These are phyloP conservation scores for Paraphoma chrysanthemicola DNA, from an alignment of 2,329 filamentous ascomycete species.

Conservation along the genomic window DNA sequence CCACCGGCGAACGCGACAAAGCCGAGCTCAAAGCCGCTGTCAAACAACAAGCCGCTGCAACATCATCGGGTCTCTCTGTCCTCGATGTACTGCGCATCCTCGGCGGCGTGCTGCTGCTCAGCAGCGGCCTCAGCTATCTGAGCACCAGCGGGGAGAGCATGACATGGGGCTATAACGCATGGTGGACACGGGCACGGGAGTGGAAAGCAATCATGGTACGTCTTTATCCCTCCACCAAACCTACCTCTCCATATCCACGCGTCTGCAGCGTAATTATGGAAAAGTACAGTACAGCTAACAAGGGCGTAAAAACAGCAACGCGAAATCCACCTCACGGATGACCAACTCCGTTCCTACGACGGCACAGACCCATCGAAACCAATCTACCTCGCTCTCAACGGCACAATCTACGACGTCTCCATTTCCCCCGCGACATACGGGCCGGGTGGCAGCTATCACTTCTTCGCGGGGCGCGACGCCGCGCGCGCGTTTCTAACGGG, in stretches of 20 bases:
- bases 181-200: constrained; percentile 46
- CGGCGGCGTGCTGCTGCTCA: constrained; percentile 70
- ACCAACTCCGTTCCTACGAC: constrained; percentile 76
- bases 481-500: constrained; percentile 89
- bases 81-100: constrained; percentile 75
- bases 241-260: too few relatives aligned
- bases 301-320: constrained; percentile 52
- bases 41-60: constrained; percentile 28
- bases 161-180: constrained; percentile 49
- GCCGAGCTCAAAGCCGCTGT: constrained; percentile 32
- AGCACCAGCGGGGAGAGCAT: constrained; percentile 69
- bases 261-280: too few relatives aligned
- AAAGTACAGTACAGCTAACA: too few relatives aligned
- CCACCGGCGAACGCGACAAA: constrained; percentile 26
- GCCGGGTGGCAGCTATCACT: constrained; percentile 82
- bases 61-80: constrained; percentile 34
- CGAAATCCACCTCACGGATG: constrained; percentile 75
- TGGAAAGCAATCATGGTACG: constrained; percentile 43
- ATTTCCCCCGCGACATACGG: constrained; percentile 60
- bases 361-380: constrained; percentile 77
- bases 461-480: constrained; percentile 87
- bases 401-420: constrained; percentile 85
- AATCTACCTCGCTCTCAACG: constrained; percentile 89
- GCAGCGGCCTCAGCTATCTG: constrained; percentile 76
- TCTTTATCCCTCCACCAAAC: not conserved